Evolutionary conservation across 202 grass and related monocot genomes (phyloP).

Genomic region (Digitaria exilis): DNA sequence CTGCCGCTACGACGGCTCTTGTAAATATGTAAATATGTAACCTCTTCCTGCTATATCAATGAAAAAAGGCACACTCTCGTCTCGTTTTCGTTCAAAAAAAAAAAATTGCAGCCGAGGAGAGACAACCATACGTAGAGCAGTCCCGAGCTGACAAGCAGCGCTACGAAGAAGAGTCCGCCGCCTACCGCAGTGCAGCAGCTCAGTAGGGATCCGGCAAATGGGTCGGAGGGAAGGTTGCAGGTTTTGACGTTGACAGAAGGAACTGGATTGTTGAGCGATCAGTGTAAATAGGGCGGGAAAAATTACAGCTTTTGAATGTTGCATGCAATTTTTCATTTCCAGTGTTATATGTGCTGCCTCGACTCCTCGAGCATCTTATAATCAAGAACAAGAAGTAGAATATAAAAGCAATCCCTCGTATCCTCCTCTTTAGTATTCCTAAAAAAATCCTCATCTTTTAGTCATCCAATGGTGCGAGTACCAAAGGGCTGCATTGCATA

Average conservation of each 20-base stretch:
- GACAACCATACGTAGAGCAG: constrained; percentile 60
- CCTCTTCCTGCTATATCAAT: no score
- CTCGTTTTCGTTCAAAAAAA: no score
- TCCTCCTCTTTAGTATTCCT: no score
- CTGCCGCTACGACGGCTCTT: no score
- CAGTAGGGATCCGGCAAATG: constrained; percentile 44
- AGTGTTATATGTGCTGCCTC: neutral
- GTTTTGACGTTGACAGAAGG: no score
- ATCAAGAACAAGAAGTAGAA: neutral
- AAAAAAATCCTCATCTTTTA: no score
- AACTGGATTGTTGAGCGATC: neutral
- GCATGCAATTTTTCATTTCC: neutral
- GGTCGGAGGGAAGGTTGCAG: constrained; percentile 45
- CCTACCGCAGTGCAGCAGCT: constrained; percentile 47
- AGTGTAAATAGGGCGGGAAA: neutral
- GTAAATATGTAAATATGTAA: no score
- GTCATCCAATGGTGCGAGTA: no score
- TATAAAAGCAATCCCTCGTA: neutral
- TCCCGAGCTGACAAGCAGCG: constrained; percentile 70
- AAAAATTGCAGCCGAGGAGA: no score
- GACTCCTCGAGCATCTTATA: neutral
- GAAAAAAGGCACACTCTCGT: no score
- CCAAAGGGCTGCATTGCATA: no score
- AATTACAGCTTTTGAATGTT: neutral
- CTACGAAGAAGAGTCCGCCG: constrained; percentile 67